Evolutionary conservation across 176 grass and related monocot genomes (phyloP).

Genomic region (Olyra latifolia): DNA sequence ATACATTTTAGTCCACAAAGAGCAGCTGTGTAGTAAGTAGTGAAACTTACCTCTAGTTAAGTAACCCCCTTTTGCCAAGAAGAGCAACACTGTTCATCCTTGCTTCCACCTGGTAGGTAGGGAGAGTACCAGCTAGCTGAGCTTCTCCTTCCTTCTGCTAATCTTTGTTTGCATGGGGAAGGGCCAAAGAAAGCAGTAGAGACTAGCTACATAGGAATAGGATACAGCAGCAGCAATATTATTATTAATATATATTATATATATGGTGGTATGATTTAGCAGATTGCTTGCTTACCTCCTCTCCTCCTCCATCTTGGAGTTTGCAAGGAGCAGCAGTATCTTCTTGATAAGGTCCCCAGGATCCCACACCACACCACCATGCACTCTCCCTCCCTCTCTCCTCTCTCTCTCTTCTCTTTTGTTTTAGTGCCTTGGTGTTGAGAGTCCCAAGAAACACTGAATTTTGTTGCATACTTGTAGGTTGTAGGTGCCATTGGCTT

Average conservation of each 20-base stretch:
- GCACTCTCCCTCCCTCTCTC: not conserved
- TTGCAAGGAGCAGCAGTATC: slow-evolving; percentile 40
- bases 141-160: slow-evolving; percentile 18
- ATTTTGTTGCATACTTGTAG: slow-evolving; percentile 55
- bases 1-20: slow-evolving; percentile 22
- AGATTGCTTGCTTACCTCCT: slow-evolving; percentile 11
- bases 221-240: slow-evolving; percentile 7
- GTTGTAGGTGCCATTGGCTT: slow-evolving; percentile 46
- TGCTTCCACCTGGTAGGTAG: not conserved
- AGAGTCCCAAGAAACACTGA: slow-evolving; percentile 57
- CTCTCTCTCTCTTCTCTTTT: not conserved
- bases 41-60: slow-evolving; percentile 13
- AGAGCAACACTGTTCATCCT: slow-evolving; percentile 39
- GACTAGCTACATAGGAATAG: slow-evolving; percentile 30
- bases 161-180: slow-evolving; percentile 52
- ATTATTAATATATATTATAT: slow-evolving; percentile 12
- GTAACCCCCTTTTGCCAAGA: slow-evolving; percentile 30
- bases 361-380: slow-evolving; percentile 50
- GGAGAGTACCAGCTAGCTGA: not conserved
- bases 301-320: slow-evolving; percentile 27
- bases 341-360: slow-evolving; percentile 65
- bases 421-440: slow-evolving; percentile 37
- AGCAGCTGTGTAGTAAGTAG: slow-evolving; percentile 25
- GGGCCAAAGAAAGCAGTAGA: slow-evolving; percentile 36
- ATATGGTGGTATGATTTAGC: slow-evolving; percentile 32